A percentile compares a stretch with the other conserved stretches of the same genome.
Conservation (phyloP, 78 protist species). For the Dictyostelium firmibasis region DNA sequence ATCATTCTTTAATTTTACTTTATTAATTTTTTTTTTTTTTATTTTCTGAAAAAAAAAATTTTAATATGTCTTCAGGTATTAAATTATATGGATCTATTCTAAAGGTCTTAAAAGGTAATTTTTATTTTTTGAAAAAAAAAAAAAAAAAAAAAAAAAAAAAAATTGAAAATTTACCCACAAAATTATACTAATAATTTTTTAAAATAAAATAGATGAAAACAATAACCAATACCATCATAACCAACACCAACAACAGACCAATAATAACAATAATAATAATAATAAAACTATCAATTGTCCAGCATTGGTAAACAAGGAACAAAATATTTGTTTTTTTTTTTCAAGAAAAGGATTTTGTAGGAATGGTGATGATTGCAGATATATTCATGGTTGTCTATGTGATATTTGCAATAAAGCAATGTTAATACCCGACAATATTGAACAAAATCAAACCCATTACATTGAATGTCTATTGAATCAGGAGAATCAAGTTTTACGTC, state of each 20-base stretch:
- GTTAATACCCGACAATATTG: conserved; percentile 6
- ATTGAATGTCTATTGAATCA: not conserved
- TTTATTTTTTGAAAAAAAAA: not conserved
- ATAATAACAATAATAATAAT: not conserved
- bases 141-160: no score
- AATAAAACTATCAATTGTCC: no score
- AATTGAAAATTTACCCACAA: no score
- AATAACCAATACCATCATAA: not conserved
- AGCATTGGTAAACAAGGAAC: not conserved
- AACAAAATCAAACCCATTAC: conserved; percentile 12
- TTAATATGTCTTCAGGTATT: not conserved
- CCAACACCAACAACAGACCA: not conserved
- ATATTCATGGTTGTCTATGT: conserved; percentile 31
- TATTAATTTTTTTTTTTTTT: no score
- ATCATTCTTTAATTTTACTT: not conserved
- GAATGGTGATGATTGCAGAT: conserved; percentile 45
- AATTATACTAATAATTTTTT: not conserved
- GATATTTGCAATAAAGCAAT: conserved; percentile 20
- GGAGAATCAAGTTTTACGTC: not conserved
- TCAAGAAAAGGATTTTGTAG: conserved; percentile 34
- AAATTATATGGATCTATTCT: not conserved
- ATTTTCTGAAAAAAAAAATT: no score
- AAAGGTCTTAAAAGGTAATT: not conserved
- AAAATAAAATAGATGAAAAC: not conserved
- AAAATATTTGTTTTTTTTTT: conserved; percentile 31